These are phyloP conservation scores for Spencermartinsiella ligniputridi DNA, from an alignment of 1,139 yeast genomes.

Conservation along the genomic window DNA sequence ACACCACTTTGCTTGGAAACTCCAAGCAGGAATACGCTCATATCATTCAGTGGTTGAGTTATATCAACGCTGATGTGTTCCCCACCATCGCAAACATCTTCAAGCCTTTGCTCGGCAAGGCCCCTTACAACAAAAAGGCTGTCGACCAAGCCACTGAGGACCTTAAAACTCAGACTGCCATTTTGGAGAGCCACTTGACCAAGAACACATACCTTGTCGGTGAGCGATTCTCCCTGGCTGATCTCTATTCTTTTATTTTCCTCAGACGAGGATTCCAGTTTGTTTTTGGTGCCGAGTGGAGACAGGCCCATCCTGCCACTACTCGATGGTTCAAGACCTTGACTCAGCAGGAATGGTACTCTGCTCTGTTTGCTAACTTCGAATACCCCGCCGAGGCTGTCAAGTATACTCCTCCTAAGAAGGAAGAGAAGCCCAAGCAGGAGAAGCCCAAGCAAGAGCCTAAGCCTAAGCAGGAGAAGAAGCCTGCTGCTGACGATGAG, in stretches of 20 bases:
- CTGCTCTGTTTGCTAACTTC: constrained; percentile 43
- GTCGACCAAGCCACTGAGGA: constrained; percentile 52
- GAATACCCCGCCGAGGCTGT: constrained; percentile 56
- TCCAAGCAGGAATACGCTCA: constrained; percentile 63
- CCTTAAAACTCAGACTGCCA: constrained; percentile 40
- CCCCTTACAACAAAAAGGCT: constrained; percentile 75
- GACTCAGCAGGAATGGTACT: constrained; percentile 50
- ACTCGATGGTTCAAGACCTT: constrained; percentile 87
- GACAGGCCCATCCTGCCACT: constrained; percentile 65
- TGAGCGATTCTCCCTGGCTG: constrained; percentile 85
- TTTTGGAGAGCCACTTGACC: constrained; percentile 40
- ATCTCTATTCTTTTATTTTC: constrained; percentile 59
- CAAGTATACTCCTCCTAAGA: constrained; percentile 74
- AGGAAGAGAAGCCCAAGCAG: constrained; percentile 46
- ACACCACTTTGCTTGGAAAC: constrained; percentile 53
- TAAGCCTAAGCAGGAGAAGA: constrained; percentile 32
- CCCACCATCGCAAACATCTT: constrained; percentile 39
- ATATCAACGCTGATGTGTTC: constrained; percentile 68
- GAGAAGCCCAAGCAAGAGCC: constrained; percentile 30
- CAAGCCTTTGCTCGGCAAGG: constrained; percentile 45
- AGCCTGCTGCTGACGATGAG: constrained; percentile 34
- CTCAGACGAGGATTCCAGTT: constrained; percentile 60
- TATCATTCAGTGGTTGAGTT: constrained; percentile 78
- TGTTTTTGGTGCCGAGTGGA: constrained; percentile 75
- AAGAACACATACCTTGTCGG: constrained; percentile 86